phyloP scores from a whole-genome alignment of 1,139 yeast species.

The Meyerozyma sp. region DNA sequence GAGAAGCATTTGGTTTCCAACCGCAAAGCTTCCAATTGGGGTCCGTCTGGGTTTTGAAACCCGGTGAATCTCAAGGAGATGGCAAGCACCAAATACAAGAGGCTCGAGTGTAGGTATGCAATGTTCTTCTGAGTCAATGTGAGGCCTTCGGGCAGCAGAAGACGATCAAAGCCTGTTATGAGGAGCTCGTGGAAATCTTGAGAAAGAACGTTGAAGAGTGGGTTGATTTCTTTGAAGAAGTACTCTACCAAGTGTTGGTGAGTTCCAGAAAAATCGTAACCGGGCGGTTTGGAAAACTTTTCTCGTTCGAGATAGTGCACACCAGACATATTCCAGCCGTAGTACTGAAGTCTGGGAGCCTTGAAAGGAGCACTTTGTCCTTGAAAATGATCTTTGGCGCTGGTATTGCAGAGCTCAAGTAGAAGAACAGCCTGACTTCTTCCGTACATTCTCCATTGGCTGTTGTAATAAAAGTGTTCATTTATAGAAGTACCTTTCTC shows the following conservation, averaged over 20 bases:
- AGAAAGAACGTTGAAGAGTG: conserved; percentile 48
- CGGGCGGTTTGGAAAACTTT: conserved; percentile 21
- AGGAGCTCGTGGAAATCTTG: conserved; percentile 6
- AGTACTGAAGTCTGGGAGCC: conserved; percentile 53
- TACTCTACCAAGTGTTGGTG: conserved; percentile 26
- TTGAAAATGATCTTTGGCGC: conserved; percentile 33
- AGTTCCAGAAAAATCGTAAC: conserved; percentile 5
- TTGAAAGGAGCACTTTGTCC: conserved; percentile 32
- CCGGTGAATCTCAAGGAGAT: conserved; percentile 51
- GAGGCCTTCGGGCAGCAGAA: conserved; percentile 6
- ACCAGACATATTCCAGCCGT: conserved; percentile 69
- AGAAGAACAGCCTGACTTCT: conserved; percentile 48
- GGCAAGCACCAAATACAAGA: conserved; percentile 46
- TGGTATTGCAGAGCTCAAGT: conserved; percentile 36
- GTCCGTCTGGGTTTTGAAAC: conserved; percentile 34
- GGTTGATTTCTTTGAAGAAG: conserved; percentile 49
- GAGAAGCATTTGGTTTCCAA: conserved; percentile 51
- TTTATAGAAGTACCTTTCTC: background rate
- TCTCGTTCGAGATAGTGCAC: conserved; percentile 43
- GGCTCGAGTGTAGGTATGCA: conserved; percentile 41
- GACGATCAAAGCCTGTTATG: background rate
- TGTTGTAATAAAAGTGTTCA: background rate
- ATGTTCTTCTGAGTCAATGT: conserved; percentile 7
- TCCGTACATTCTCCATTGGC: conserved; percentile 9
- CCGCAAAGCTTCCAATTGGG: conserved; percentile 19